Conservation (phyloP, 2,329 filamentous ascomycete species). For the Alternaria alternata region DNA sequence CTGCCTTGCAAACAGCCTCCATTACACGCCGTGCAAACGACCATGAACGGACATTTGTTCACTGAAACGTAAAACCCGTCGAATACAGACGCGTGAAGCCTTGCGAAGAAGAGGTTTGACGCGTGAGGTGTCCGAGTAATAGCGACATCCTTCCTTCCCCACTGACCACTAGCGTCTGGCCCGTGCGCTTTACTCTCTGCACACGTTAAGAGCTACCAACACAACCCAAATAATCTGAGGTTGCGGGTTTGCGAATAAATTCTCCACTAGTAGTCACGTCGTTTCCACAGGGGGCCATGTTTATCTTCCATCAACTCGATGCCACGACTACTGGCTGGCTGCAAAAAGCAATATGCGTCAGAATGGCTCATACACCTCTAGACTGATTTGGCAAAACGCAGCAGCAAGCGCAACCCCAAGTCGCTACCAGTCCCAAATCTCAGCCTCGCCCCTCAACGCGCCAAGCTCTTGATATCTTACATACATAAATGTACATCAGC, state of each 20-base stretch:
- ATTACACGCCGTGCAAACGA: not conserved
- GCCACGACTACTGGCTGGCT: not conserved
- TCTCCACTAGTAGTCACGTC: not conserved
- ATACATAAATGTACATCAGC: not conserved
- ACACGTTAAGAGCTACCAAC: not conserved
- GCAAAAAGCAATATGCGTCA: not conserved
- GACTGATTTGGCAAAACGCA: not conserved
- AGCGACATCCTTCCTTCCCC: not conserved
- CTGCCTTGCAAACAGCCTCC: not conserved
- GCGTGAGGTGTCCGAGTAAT: not conserved
- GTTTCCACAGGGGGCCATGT: not conserved
- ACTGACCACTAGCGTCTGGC: not conserved
- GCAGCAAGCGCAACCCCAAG: not conserved
- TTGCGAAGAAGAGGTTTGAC: not conserved
- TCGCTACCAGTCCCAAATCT: not conserved
- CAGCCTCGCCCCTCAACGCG: not conserved
- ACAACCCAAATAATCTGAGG: not conserved
- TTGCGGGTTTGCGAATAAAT: not conserved
- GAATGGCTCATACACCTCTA: not conserved
- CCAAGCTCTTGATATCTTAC: slow-evolving; percentile 1
- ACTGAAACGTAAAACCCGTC: too few species aligned
- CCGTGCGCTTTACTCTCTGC: not conserved
- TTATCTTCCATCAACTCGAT: too few species aligned
- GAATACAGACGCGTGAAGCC: not conserved
- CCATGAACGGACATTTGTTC: not conserved